Evolutionary conservation across 352 stramenopile genomes (phyloP).

Genomic region (Phytophthora quininea): DNA sequence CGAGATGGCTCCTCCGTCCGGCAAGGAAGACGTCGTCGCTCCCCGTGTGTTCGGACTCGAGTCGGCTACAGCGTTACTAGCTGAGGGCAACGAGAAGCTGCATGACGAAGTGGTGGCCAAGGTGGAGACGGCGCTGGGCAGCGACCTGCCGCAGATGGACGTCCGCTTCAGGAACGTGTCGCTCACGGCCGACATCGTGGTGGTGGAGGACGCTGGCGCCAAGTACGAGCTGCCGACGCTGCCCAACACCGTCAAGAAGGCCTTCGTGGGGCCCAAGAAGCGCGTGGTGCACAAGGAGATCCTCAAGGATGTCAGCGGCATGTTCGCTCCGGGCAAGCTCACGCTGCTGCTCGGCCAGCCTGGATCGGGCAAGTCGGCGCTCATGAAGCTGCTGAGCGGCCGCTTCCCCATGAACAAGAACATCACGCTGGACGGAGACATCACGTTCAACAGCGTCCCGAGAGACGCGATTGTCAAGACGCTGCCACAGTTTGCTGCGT

Average conservation of each 20-base stretch:
- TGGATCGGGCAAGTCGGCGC: slow-evolving; percentile 41
- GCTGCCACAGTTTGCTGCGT: slow-evolving; percentile 49
- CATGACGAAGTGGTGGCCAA: slow-evolving; percentile 36
- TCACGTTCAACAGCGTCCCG: slow-evolving; percentile 45
- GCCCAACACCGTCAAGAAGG: slow-evolving; percentile 31
- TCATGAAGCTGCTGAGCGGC: slow-evolving; percentile 50
- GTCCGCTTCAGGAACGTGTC: slow-evolving; percentile 55
- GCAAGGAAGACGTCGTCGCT: background rate
- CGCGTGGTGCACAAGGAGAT: slow-evolving; percentile 37
- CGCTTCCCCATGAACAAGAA: slow-evolving; percentile 41
- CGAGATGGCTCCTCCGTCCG: background rate
- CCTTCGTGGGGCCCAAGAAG: slow-evolving; percentile 32
- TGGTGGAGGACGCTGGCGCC: slow-evolving; percentile 7
- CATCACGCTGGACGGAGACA: slow-evolving; percentile 39
- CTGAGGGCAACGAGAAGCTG: slow-evolving; percentile 35
- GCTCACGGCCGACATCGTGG: slow-evolving; percentile 34
- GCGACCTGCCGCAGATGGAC: slow-evolving; percentile 48
- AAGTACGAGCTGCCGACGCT: slow-evolving; percentile 35
- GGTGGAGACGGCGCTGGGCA: slow-evolving; percentile 32
- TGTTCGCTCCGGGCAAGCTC: slow-evolving; percentile 39
- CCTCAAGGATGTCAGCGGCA: slow-evolving; percentile 42
- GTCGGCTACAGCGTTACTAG: slow-evolving; percentile 26
- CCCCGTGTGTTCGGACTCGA: slow-evolving; percentile 9
- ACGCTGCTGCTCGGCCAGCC: slow-evolving; percentile 45
- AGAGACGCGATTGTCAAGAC: slow-evolving; percentile 32